Evolutionary conservation across 2,329 filamentous ascomycete species (phyloP).

Genomic region (Ploettnerulaceae sp.): DNA sequence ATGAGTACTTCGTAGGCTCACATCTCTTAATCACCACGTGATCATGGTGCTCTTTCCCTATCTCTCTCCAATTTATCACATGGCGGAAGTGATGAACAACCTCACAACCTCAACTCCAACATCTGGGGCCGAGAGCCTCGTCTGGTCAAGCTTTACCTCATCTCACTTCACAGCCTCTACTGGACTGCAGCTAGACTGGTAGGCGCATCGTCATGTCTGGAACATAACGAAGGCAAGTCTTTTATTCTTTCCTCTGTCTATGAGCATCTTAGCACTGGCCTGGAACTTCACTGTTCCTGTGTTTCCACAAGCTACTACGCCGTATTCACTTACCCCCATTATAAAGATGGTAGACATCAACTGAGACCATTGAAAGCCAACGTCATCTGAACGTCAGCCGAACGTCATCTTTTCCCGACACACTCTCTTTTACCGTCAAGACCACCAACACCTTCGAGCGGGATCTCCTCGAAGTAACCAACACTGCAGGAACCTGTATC

Average conservation of each 20-base stretch:
- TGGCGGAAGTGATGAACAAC: too few species aligned
- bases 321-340: too few species aligned
- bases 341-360: too few species aligned
- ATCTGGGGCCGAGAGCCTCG: conserved; percentile 1
- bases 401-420: not conserved
- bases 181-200: too few species aligned
- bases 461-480: not conserved
- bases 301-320: too few species aligned
- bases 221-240: conserved; percentile 1
- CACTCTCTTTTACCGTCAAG: not conserved
- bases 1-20: too few species aligned
- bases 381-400: too few species aligned
- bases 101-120: not conserved
- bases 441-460: not conserved
- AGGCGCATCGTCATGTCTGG: not conserved
- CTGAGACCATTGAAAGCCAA: conserved; percentile 1
- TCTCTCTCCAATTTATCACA: not conserved
- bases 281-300: too few species aligned
- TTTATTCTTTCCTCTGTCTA: too few species aligned
- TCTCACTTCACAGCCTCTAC: not conserved
- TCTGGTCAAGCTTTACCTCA: not conserved
- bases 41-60: too few species aligned
- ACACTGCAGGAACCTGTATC: not conserved
- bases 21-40: too few species aligned
- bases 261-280: too few species aligned